Conservation (phyloP, 495 filamentous ascomycete genomes). For the Zalerion maritima region DNA sequence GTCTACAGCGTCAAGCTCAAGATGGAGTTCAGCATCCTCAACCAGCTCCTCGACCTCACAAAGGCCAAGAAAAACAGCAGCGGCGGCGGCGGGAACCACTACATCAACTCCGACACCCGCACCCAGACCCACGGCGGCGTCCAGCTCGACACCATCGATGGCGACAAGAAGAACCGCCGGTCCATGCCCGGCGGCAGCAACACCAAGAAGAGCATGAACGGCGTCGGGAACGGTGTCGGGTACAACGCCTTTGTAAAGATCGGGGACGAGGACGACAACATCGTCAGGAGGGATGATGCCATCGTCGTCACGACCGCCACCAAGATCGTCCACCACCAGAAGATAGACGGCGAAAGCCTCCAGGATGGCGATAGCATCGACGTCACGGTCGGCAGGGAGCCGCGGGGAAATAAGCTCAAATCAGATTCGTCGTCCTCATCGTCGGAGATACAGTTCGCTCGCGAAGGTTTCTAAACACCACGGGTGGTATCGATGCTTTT, state of each 20-base stretch:
- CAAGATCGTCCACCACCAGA: background rate
- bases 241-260: no score
- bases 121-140: constrained; percentile 41
- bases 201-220: constrained; percentile 37
- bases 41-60: constrained; percentile 3
- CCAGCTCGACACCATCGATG: constrained; percentile 41
- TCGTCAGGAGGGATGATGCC: constrained; percentile 35
- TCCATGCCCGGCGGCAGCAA: no score
- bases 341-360: no score
- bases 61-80: constrained; percentile 4
- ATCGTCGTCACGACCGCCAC: constrained; percentile 40
- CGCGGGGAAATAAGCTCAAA: no score
- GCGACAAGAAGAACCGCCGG: no score
- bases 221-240: no score
- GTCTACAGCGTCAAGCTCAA: constrained; percentile 44
- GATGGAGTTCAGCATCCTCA: constrained; percentile 6
- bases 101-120: constrained; percentile 26
- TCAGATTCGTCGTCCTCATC: background rate
- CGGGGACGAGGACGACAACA: constrained; percentile 39
- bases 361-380: no score
- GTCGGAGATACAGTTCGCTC: background rate
- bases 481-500: no score
- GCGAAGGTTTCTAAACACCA: no score
- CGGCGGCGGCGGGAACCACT: constrained; percentile 17
- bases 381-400: background rate